Conservation (phyloP, 768 basidiomycete species). For the Kwoniella sp. region DNA sequence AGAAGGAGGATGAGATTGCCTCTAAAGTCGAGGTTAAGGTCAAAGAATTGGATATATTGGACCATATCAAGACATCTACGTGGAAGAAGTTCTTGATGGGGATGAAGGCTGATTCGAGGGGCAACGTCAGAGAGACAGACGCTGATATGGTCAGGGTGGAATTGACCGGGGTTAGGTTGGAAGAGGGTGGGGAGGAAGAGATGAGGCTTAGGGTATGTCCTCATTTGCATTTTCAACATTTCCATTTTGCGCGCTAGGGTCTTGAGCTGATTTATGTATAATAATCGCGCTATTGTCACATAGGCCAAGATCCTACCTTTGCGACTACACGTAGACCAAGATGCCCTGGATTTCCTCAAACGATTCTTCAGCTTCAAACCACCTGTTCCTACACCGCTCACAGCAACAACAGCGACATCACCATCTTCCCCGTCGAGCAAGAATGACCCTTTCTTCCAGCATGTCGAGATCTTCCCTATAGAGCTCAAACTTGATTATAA, state of each 20-base stretch:
- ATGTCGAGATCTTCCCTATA: constrained; percentile 91
- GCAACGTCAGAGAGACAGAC: constrained; percentile 84
- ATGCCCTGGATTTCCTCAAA: constrained; percentile 96
- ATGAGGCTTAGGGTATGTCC: constrained; percentile 70
- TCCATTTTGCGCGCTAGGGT: too few relatives aligned
- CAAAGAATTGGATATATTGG: constrained; percentile 80
- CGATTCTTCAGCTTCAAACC: constrained; percentile 81
- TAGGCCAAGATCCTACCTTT: constrained; percentile 89
- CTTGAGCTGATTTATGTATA: too few relatives aligned
- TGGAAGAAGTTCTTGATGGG: constrained; percentile 97
- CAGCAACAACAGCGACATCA: not conserved
- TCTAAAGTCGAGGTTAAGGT: constrained; percentile 66
- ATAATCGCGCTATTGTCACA: too few relatives aligned
- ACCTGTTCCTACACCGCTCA: not conserved
- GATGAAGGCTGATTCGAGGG: constrained; percentile 77
- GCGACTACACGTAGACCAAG: constrained; percentile 93
- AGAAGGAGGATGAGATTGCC: not conserved
- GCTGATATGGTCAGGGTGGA: constrained; percentile 93
- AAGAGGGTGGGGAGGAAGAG: constrained; percentile 68
- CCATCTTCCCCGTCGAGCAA: not conserved
- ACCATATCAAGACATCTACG: constrained; percentile 96
- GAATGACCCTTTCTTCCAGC: constrained; percentile 57
- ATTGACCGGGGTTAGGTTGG: constrained; percentile 71
- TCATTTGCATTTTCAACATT: not conserved
- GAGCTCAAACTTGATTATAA: constrained; percentile 98